Evolutionary conservation across 768 basidiomycete genomes (phyloP), one percentile per base, ranked within the genome.

Genomic region (Boletus pseudopeckii): DNA sequence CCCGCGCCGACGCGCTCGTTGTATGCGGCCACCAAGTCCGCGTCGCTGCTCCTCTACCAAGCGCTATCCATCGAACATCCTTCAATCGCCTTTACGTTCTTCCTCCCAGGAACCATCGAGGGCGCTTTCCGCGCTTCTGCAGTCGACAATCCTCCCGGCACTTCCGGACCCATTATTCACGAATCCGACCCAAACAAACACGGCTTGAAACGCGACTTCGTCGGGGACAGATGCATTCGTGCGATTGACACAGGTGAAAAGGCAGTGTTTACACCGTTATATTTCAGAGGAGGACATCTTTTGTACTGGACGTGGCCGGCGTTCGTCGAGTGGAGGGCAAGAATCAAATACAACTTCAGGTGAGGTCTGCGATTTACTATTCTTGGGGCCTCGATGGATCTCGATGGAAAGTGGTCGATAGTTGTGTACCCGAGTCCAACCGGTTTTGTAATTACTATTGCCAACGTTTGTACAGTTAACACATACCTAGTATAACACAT

Each of bases 1-100:
- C 90, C 94, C 3, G 83, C 93, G 0, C 94, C 94, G 1, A 92
- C 90, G 1, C 85, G 94, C 7, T 74, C 90, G 1, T 72, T 98
- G 34, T 98, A 98, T 65, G 83, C 80, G 0, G 83, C 92, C 4
- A 90, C 88, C 10, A 97, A 98, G 68, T 77, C 86, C 3, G 88
- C 92, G 0, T 83, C 88, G 1, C 79, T 90, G 28, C 57, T 86
- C 6, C 82, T 94, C 52, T 92, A 84, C 68, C 88, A 90, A 68
- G 77, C 86, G 0, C 81, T 93, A 32, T 74, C 90, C 5, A 88
- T 92, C 54, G 92, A 93, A 59, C 86, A 92, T 56, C 87, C 89
- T 7, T 64, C 70, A 3, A 81, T 94, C 59, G 43, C 70, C 0
- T 92, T 91, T 68, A 76, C 83, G 0, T 74, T 75, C 52, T 61